These are phyloP conservation scores for Epichloe brachyelytri DNA, from an alignment of 2,329 filamentous ascomycete genomes.

Conservation along the genomic window DNA sequence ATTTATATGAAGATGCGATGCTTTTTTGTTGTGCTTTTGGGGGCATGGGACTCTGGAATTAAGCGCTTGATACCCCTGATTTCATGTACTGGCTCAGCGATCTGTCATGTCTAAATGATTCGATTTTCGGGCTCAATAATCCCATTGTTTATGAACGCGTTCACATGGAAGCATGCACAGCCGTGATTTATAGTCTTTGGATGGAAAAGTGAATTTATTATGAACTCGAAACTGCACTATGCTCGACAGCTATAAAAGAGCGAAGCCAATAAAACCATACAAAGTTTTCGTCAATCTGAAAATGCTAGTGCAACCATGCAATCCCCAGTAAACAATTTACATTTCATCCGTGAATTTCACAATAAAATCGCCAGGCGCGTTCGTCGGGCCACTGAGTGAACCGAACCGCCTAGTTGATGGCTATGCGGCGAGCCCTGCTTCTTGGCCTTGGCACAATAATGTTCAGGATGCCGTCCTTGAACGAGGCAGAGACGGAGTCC, in stretches of 20 bases:
- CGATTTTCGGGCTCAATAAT: too few relatives aligned
- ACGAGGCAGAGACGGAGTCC: conserved; percentile 42
- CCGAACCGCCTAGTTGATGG: conserved; percentile 11
- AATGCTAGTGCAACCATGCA: neutral
- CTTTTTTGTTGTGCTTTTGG: neutral
- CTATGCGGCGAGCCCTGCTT: conserved; percentile 13
- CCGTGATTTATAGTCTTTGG: too few relatives aligned
- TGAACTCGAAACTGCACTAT: too few relatives aligned
- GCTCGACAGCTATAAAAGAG: too few relatives aligned
- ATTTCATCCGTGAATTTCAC: neutral
- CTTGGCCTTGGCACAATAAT: conserved; percentile 38
- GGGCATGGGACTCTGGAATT: neutral
- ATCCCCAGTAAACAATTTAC: neutral
- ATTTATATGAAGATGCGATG: neutral
- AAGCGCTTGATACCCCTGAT: neutral
- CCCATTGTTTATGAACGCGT: too few relatives aligned
- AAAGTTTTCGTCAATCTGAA: neutral
- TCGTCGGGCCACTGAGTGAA: neutral
- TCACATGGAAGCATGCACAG: too few relatives aligned
- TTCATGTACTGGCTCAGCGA: too few relatives aligned
- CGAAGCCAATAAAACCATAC: too few relatives aligned
- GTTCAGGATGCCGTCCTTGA: conserved; percentile 50
- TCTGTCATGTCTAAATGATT: too few relatives aligned
- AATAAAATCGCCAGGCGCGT: neutral
- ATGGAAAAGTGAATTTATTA: too few relatives aligned